These are phyloP conservation scores for Tritrichomonas musculus DNA, from an alignment of 208 protist genomes.

Conservation along the genomic window DNA sequence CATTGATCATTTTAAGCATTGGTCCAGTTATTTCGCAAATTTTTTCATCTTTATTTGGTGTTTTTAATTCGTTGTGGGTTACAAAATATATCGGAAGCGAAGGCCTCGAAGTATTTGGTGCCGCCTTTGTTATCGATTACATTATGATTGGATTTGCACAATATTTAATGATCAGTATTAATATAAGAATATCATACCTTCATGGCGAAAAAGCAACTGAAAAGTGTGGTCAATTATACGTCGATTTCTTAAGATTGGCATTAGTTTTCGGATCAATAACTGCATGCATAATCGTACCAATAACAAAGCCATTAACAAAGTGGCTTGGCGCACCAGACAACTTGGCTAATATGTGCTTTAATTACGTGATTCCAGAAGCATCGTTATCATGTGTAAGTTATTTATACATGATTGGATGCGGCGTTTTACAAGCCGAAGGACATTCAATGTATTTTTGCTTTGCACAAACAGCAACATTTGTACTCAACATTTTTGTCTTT, in stretches of 20 bases:
- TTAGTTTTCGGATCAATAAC: not conserved
- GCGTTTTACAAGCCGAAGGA: not conserved
- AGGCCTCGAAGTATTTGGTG: not conserved
- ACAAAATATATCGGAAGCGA: not conserved
- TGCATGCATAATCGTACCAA: not conserved
- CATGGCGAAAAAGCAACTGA: not conserved
- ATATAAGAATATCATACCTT: not conserved
- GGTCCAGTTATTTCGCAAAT: not conserved
- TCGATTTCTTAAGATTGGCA: not conserved
- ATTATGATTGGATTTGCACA: not conserved
- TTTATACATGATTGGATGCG: not conserved
- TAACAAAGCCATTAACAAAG: not conserved
- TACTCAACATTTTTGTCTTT: not conserved
- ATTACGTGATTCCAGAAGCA: not conserved
- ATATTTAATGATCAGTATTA: not conserved
- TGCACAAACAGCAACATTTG: not conserved
- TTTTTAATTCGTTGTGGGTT: not conserved
- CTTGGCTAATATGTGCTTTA: not conserved
- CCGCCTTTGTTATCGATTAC: not conserved
- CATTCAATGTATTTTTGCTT: not conserved
- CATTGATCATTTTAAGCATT: not conserved
- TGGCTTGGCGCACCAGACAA: not conserved
- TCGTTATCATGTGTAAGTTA: not conserved
- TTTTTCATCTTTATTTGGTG: not conserved
- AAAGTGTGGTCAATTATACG: not conserved